These are phyloP conservation scores for Trichoderma orchidacearum DNA, from an alignment of 495 filamentous ascomycete species.

Conservation along the genomic window DNA sequence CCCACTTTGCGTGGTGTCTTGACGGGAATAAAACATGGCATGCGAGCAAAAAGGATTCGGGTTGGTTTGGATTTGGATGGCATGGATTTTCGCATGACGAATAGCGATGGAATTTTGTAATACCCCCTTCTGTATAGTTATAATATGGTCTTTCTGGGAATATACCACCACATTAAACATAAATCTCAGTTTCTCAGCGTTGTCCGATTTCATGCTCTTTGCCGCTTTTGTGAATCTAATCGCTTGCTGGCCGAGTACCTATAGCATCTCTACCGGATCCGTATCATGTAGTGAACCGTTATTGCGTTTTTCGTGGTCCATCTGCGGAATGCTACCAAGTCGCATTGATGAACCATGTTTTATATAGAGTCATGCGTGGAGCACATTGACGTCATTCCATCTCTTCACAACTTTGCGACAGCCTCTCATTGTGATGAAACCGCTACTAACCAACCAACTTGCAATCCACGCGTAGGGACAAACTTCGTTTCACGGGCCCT, in stretches of 20 bases:
- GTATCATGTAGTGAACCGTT: too few relatives aligned
- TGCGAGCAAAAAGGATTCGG: neutral
- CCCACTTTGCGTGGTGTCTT: too few relatives aligned
- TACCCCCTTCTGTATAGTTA: neutral
- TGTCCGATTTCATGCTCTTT: too few relatives aligned
- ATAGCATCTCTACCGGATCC: too few relatives aligned
- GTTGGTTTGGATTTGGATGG: neutral
- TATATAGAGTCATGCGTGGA: neutral
- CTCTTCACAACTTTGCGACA: neutral
- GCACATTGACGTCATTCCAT: neutral
- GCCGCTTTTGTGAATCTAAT: neutral
- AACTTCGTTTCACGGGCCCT: neutral
- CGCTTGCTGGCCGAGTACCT: too few relatives aligned
- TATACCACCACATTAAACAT: too few relatives aligned
- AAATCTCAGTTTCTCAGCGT: too few relatives aligned
- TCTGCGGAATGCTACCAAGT: too few relatives aligned
- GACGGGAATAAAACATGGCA: neutral
- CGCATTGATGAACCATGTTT: too few relatives aligned
- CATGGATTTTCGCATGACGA: neutral
- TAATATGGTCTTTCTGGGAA: neutral
- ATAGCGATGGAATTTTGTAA: neutral
- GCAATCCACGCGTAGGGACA: too few relatives aligned
- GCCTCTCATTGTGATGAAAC: neutral
- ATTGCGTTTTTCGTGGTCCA: too few relatives aligned
- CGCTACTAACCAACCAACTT: neutral